Evolutionary conservation across 164 flowering plant genomes (phyloP), one percentile per base, ranked within the genome.

Genomic region (Chimonanthus praecox): DNA sequence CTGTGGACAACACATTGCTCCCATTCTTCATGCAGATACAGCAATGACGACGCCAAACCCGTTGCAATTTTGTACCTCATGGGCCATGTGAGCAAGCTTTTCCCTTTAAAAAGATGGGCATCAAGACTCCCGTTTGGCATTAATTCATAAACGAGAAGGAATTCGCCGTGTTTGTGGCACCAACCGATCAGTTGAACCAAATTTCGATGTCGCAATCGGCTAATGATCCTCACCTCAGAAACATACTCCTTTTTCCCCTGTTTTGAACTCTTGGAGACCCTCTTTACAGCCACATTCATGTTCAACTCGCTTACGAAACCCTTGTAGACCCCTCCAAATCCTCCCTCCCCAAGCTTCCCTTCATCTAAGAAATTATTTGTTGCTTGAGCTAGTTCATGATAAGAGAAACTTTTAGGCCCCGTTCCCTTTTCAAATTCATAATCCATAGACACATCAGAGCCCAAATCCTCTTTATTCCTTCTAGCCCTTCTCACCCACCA

Each of bases 161-260:
- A 58, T 21, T 91, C 98, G 13, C 74, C 62, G 43, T 81, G 81
- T 74, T 93, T 94, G 65, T 84, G 81, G 78, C 98, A 92, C 97
- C 97, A 92, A 33, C 98, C 98, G 54, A 81, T 85, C 13, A 92
- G 85, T 81, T 88, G 90, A 50, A 92, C 87, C 62, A 92, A 75
- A 64, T 92, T 86, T 65, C 77, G 84, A 83, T 92, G 97, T 68
- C 83, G 76, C 71, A 86, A 67, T 49, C 78, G 68, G 70, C 89
- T 86, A 47, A 86, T 84, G 58, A 89, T 85, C 1, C 84, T 83
- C 64, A 92, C 79, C 77, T 92, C 97, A 1, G 78, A 83, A 6
- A 67, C 74, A 68, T 88, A 92, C 4, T 87, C 85, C 49, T 83
- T 79, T 2, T 78, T 69, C 13, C 73, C 69, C 7, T 65, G 15